phyloP scores from a whole-genome alignment of 192 early-diverging fungal genomes.

The Gryganskiella cystojenkinii region DNA sequence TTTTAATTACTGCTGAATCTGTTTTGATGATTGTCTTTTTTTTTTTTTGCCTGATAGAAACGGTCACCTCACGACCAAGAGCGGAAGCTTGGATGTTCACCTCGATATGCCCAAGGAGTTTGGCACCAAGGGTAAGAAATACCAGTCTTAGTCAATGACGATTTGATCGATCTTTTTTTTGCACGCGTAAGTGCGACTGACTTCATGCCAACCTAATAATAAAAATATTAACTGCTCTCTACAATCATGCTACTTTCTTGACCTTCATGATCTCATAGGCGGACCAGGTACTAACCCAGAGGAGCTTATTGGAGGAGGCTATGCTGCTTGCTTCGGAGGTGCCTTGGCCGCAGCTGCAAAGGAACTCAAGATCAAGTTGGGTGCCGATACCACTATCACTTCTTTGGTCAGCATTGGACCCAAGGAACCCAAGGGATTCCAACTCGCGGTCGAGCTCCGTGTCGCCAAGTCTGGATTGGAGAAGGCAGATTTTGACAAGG shows the following conservation, averaged over 20 bases:
- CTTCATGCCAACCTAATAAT: no score
- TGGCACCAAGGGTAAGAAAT: slow-evolving; percentile 33
- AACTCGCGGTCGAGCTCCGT: slow-evolving; percentile 61
- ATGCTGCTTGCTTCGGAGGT: slow-evolving; percentile 69
- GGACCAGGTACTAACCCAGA: slow-evolving; percentile 69
- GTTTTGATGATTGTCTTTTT: slow-evolving; percentile 2
- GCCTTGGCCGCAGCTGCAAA: slow-evolving; percentile 62
- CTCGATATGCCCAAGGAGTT: slow-evolving; percentile 67
- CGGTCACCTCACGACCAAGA: slow-evolving; percentile 65
- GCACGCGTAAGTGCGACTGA: no score
- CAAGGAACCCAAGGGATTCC: slow-evolving; percentile 60
- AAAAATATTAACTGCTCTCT: no score
- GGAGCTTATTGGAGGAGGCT: slow-evolving; percentile 66
- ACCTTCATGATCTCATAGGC: slow-evolving; percentile 9
- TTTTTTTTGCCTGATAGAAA: slow-evolving; percentile 40
- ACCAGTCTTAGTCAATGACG: not conserved
- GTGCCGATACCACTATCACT: slow-evolving; percentile 57
- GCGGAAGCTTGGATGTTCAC: slow-evolving; percentile 58
- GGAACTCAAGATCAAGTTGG: slow-evolving; percentile 57
- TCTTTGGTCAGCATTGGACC: slow-evolving; percentile 61
- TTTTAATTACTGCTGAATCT: not conserved
- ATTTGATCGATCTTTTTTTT: no score
- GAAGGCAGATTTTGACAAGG: slow-evolving; percentile 55
- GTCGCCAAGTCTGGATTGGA: slow-evolving; percentile 60
- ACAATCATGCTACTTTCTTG: not conserved